A percentile compares a stretch with the other conserved stretches of the same genome.
phyloP scores from a whole-genome alignment of 2,329 filamentous ascomycete species.

The Stachybotrys echinatus region DNA sequence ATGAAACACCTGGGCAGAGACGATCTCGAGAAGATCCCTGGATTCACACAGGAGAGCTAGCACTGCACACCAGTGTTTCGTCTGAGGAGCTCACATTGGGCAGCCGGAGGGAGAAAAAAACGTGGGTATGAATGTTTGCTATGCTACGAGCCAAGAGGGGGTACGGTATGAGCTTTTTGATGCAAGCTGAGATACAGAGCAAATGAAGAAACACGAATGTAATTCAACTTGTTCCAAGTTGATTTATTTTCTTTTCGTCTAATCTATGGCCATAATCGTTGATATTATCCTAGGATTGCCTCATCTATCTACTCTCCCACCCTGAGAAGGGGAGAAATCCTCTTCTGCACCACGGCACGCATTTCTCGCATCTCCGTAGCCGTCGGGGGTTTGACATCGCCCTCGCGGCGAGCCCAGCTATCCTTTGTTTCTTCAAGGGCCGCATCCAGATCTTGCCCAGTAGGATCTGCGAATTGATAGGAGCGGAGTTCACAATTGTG shows the following conservation, averaged over 20 bases:
- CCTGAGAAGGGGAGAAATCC: conserved; percentile 32
- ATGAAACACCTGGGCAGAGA: conserved; percentile 18
- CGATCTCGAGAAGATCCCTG: conserved; percentile 15
- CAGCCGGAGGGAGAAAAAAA: too few species aligned
- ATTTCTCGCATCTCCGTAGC: conserved; percentile 41
- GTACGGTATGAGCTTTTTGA: too few species aligned
- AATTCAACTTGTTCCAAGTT: too few species aligned
- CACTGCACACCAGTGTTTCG: background rate
- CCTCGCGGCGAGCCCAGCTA: conserved; percentile 41
- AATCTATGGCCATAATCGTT: background rate
- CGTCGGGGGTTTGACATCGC: conserved; percentile 33
- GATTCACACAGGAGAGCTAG: background rate
- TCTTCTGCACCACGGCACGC: conserved; percentile 28
- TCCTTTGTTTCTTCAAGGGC: conserved; percentile 41
- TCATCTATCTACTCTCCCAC: background rate
- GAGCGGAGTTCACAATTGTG: conserved; percentile 67
- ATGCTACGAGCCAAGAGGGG: too few species aligned
- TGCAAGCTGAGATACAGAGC: too few species aligned
- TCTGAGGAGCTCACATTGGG: too few species aligned
- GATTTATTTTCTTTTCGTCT: too few species aligned
- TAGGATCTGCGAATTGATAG: conserved; percentile 55
- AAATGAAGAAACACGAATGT: too few species aligned
- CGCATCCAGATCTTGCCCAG: conserved; percentile 42
- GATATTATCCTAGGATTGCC: background rate
- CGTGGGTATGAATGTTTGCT: too few species aligned